Conservation (phyloP, 2,329 filamentous ascomycete species). For the Cytospora leucostoma region DNA sequence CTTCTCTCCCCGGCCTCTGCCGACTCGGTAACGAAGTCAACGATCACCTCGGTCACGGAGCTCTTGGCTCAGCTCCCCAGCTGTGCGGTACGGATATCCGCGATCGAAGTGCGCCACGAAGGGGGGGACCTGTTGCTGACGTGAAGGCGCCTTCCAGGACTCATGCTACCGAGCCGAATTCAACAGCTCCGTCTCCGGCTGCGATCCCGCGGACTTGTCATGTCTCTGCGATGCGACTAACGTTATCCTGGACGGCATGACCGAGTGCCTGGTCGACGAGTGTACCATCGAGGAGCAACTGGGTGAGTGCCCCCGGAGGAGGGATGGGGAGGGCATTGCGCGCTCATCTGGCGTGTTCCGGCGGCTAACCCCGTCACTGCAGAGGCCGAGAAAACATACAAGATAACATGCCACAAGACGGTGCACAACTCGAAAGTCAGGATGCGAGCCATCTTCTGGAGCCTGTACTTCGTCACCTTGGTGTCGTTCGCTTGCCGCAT, state of each 20-base stretch:
- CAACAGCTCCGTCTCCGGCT: slow-evolving; percentile 14
- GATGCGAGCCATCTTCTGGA: slow-evolving; percentile 28
- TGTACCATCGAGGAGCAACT: slow-evolving; percentile 18
- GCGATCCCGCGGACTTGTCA: slow-evolving; percentile 19
- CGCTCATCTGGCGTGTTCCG: neutral
- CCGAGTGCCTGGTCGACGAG: neutral
- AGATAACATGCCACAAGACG: slow-evolving; percentile 21
- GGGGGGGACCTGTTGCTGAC: slow-evolving; percentile 5
- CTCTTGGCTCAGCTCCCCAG: slow-evolving; percentile 9
- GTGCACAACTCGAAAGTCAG: slow-evolving; percentile 22
- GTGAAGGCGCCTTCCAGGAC: neutral
- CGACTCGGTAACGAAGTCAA: neutral
- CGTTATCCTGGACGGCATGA: neutral
- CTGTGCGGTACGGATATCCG: slow-evolving; percentile 17
- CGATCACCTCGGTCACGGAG: slow-evolving; percentile 5
- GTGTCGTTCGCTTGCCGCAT: slow-evolving; percentile 28
- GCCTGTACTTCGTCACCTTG: slow-evolving; percentile 27
- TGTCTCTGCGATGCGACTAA: slow-evolving; percentile 15
- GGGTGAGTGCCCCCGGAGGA: slow-evolving; percentile 13
- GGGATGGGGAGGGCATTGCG: too few relatives aligned
- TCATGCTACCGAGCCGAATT: slow-evolving; percentile 16
- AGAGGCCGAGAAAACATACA: slow-evolving; percentile 26
- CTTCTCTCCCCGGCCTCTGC: slow-evolving; percentile 10
- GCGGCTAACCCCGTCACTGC: neutral
- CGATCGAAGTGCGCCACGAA: neutral